phyloP scores from a whole-genome alignment of 2,329 filamentous ascomycete genomes.

The Stylonectria norvegica region DNA sequence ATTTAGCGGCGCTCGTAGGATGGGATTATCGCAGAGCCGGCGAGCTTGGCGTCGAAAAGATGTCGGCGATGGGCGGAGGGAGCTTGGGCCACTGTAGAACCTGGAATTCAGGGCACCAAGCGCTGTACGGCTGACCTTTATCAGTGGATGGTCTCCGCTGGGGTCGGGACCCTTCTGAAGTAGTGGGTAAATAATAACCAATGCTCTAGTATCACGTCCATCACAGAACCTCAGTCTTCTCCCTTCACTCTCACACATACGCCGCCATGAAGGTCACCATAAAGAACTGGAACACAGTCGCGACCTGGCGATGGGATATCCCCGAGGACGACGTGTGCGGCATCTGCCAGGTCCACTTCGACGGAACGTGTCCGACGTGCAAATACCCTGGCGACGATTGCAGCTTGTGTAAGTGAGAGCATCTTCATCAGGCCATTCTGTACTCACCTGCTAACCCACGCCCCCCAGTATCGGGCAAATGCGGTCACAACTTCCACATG shows the following conservation, averaged over 20 bases:
- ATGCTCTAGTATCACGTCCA: too few species aligned
- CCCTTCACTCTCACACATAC: too few species aligned
- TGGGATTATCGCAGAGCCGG: slow-evolving; percentile 24
- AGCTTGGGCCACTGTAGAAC: slow-evolving; percentile 24
- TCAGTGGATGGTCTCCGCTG: not conserved
- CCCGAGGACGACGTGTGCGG: slow-evolving; percentile 97
- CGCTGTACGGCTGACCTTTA: not conserved
- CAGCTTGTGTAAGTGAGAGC: slow-evolving; percentile 65
- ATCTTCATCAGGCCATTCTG: slow-evolving; percentile 14
- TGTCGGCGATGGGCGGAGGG: slow-evolving; percentile 10
- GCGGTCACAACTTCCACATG: slow-evolving; percentile 97
- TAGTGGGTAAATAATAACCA: too few species aligned
- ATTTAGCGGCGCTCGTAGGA: slow-evolving; percentile 22
- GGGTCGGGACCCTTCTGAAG: too few species aligned
- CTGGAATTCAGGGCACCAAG: not conserved
- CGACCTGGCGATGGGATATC: slow-evolving; percentile 97
- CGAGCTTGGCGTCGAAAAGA: slow-evolving; percentile 26
- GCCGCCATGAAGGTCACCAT: slow-evolving; percentile 93
- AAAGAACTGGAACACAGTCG: slow-evolving; percentile 88
- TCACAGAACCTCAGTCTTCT: too few species aligned
- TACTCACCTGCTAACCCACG: slow-evolving; percentile 15
- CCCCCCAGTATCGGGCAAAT: slow-evolving; percentile 81
- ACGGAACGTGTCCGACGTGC: slow-evolving; percentile 96
- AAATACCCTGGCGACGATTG: slow-evolving; percentile 98
- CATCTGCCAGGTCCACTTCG: slow-evolving; percentile 97